phyloP scores from a whole-genome alignment of 1,284 basidiomycete genomes.

The Sanghuangporus weigelae region DNA sequence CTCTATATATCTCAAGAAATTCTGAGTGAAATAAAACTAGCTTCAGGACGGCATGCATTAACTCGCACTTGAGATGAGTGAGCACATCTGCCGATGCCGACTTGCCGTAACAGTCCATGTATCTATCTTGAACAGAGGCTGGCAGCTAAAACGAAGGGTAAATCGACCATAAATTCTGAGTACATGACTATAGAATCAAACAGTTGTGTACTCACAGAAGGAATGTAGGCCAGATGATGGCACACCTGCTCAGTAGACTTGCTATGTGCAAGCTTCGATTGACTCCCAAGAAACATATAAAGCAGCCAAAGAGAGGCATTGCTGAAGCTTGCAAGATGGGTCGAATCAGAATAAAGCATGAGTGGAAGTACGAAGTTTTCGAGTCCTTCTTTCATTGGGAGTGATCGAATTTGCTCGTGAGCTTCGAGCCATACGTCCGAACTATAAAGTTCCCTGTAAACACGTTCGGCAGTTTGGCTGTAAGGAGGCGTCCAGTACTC shows the following conservation, averaged over 20 bases:
- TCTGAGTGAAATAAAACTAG: constrained; percentile 22
- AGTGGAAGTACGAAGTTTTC: constrained; percentile 27
- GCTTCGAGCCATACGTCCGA: constrained; percentile 26
- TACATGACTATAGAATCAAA: constrained; percentile 1
- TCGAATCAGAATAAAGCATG: constrained; percentile 34
- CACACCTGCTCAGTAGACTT: constrained; percentile 21
- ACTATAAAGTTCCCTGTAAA: constrained; percentile 29
- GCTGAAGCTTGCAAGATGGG: constrained; percentile 31
- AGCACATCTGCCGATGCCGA: constrained; percentile 17
- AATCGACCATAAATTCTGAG: neutral
- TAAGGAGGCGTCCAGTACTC: constrained; percentile 23
- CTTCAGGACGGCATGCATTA: constrained; percentile 30
- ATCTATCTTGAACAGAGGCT: constrained; percentile 19
- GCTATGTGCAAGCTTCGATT: constrained; percentile 26
- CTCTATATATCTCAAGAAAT: constrained; percentile 27
- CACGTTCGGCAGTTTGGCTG: constrained; percentile 17
- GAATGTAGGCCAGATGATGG: constrained; percentile 22
- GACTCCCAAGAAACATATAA: constrained; percentile 27
- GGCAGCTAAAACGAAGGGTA: constrained; percentile 22
- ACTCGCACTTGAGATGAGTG: constrained; percentile 28
- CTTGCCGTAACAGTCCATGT: neutral
- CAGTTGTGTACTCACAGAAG: constrained; percentile 17
- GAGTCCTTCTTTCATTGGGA: neutral
- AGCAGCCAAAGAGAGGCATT: constrained; percentile 29
- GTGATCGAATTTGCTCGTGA: constrained; percentile 22